Base-by-base conservation (phyloP, 495 filamentous ascomycete species). In the Friedmanniomyces endolithicus region DNA sequence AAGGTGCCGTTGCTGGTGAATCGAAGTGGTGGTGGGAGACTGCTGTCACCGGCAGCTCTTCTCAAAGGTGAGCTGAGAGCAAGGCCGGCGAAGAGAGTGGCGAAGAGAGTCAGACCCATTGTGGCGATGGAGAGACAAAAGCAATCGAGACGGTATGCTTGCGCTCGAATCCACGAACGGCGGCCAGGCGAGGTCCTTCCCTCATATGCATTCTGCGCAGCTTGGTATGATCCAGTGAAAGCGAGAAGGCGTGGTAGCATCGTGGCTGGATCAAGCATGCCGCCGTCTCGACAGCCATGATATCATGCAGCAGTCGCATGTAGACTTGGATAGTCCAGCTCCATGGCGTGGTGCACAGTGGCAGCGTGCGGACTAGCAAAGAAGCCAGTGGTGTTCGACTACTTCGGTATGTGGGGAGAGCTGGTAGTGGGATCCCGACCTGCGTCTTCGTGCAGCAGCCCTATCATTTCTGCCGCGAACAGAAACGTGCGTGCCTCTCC, bases 1-100 rank as follows among this genome's bases (percentile, higher is more conserved):
- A 56, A 56, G 7, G 45, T 56, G 22, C 54, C 54, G 34, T 56
- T 29, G 14, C 8, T 33, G 1, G 23, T 51, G 47, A 56, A 56
- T 8, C 53, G 31, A 2, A 52, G 31, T 9, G 49, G 49, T 22
- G 49, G 33, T 29, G 22, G 17, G 11, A 12, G 16, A 24, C 11
- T 39, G 35, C 19, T n/a, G 25, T 52, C 17, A 11, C 35, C 49
- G 47, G 31, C 33, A 7, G 3, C 8, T 50, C 31, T 41, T 23
- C 34, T 4, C 31, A 52, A 41, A 20, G 49, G 49, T 19, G 49
- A 24, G 25, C 31, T 40, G 6, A 52, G 35, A 14, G 31, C 17
- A 39, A 27, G 8, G 6, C 31, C 31, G n/a, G 49, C 49, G 17
- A 40, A 52, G 35, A 52, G 24, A 40, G 49, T 27, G 2, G 49